Conservation (phyloP, 1,284 basidiomycete species). For the Rhodotorula sp. region DNA sequence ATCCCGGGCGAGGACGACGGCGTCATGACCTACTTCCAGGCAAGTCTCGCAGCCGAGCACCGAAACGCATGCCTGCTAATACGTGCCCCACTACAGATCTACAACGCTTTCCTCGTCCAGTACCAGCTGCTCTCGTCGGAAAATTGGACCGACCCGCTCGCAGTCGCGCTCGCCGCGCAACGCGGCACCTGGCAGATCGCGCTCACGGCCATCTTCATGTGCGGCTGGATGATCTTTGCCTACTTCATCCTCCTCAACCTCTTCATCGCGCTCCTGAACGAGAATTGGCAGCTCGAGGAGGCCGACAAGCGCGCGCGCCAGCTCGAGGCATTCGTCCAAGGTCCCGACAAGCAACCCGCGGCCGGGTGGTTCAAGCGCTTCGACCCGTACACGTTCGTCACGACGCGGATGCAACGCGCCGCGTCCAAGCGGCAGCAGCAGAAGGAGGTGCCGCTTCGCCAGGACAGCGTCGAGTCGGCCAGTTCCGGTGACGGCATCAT, state of each 20-base stretch:
- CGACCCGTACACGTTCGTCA: constrained; percentile 84
- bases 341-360: constrained; percentile 52
- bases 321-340: constrained; percentile 60
- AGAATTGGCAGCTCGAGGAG: constrained; percentile 65
- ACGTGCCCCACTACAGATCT: constrained; percentile 54
- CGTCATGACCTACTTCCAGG: constrained; percentile 78
- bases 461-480: no score
- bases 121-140: constrained; percentile 94
- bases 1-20: constrained; percentile 58
- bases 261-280: constrained; percentile 79
- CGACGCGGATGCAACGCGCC: background rate
- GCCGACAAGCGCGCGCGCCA: constrained; percentile 72
- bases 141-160: constrained; percentile 88
- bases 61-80: background rate
- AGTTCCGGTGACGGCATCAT: no score
- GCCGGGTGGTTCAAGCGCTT: constrained; percentile 71
- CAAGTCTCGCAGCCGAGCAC: background rate
- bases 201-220: constrained; percentile 73
- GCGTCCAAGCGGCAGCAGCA: no score
- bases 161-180: constrained; percentile 67
- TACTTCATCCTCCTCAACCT: constrained; percentile 55
- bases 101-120: constrained; percentile 83
- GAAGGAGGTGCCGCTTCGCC: background rate
- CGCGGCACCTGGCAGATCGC: constrained; percentile 64
- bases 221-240: constrained; percentile 86